Conservation (phyloP, 495 filamentous ascomycete genomes). For the Aspergillus haitiensis region DNA sequence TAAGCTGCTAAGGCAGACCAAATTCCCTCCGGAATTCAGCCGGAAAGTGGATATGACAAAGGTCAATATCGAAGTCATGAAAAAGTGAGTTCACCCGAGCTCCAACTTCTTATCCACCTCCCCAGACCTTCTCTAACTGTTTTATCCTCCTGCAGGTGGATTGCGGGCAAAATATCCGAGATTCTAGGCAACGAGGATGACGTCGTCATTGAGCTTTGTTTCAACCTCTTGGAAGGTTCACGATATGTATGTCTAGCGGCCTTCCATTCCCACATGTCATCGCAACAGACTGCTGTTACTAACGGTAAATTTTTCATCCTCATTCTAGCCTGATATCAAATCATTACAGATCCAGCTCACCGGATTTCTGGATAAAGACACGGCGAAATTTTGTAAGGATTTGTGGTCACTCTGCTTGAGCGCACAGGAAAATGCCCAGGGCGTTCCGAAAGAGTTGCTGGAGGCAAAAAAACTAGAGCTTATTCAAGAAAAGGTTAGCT, state of each 20-base stretch:
- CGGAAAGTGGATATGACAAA: constrained; percentile 97
- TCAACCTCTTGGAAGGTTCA: constrained; percentile 78
- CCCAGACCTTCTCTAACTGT: neutral
- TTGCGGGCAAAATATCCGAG: constrained; percentile 78
- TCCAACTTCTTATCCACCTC: constrained; percentile 9
- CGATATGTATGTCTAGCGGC: constrained; percentile 64
- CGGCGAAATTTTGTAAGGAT: constrained; percentile 86
- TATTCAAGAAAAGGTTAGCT: constrained; percentile 81
- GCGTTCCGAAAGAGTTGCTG: constrained; percentile 89
- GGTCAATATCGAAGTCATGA: constrained; percentile 95
- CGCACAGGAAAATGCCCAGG: constrained; percentile 82
- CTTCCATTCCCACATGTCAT: neutral
- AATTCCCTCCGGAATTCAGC: constrained; percentile 91
- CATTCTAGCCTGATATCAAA: constrained; percentile 84
- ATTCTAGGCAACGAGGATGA: constrained; percentile 92
- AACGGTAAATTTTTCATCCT: constrained; percentile 9
- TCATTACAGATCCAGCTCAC: constrained; percentile 89
- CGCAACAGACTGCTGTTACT: neutral
- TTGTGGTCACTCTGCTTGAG: constrained; percentile 90
- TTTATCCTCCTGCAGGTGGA: constrained; percentile 65
- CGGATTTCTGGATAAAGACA: constrained; percentile 93
- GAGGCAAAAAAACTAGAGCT: constrained; percentile 96
- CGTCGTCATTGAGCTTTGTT: constrained; percentile 89
- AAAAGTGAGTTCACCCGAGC: constrained; percentile 62
- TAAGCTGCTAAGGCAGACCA: constrained; percentile 84